Evolutionary conservation across 2,329 filamentous ascomycete species (phyloP), one percentile per base, ranked within the genome.

Genomic region (Hypoxylon sp.): DNA sequence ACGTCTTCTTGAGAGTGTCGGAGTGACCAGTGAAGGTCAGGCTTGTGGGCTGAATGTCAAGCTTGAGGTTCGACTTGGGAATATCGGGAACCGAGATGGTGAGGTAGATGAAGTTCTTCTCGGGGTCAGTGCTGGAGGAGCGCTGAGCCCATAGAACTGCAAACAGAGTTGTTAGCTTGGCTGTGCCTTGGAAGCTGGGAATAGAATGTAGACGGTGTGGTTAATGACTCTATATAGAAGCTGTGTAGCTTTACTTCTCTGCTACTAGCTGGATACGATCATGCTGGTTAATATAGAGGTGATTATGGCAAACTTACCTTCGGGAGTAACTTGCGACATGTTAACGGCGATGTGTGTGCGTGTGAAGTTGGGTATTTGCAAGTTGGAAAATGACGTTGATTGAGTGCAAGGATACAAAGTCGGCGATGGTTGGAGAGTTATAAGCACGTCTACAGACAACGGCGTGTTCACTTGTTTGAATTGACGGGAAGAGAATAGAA

Each of bases 91-190:
- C 94, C 76, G 89, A 88, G 84, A 99, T 93, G 79, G 93, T 97
- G 74, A 99, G 88, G 86, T 94, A 97, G 87, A 99, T 85, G 85
- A 93, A 93, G 88, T 99, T 99, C 87, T 94, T 97, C 80, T 91
- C 87, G 62, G 92, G 80, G 61, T 98, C 94, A 74, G 86, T 85
- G 75, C 82, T 85, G 78, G 91, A 96, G 51, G 95, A 98, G 86
- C 96, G 94, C 87, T 99, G 96, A 73, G 96, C 95, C 96, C 96
- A 99, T 82, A 94, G 92, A 76, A 99, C 96, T 98, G 77, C 65
- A 59, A 11, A 50, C 50, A 42, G 57, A 54, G 17, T 35, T 29
- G 62, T 69, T 71, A 71, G 69, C 57, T 55, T 47, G 27, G 24
- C 60, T 66, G 62, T 72, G 65, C 63, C 35, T 48, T 7, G 31